Evolutionary conservation across 176 grass and related monocot genomes (phyloP), one percentile per base, ranked within the genome.

Genomic region (Panicum miliaceum): DNA sequence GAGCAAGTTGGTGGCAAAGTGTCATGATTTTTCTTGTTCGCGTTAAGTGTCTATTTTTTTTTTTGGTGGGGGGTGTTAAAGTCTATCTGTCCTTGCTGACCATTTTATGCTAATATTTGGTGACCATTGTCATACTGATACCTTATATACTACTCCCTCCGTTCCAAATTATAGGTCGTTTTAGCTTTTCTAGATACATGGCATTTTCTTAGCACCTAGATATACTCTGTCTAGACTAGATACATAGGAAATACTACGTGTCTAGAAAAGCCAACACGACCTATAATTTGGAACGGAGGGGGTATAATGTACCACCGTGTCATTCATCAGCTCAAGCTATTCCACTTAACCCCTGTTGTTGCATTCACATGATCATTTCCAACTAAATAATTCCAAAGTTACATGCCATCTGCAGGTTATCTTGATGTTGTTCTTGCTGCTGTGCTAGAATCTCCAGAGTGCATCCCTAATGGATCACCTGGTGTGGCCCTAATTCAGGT

Each of bases 401-500:
- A 61, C 22, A 76, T 50, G n/a, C 50, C 80, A 78, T 51, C 72
- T 93, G 82, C 88, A 98, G 96, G 96, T 92, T 95, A 95, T 84
- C 85, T 95, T 82, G 96, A 98, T 60, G 72, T 84, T 83, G 82
- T 88, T 63, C 64, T 98, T n/a, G 60, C 58, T 68, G 91, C 84
- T 64, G 79, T 95, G 83, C 84, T 92, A 82, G 93, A 89, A 77
- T 90, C 81, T 64, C 79, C 85, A 71, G 89, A 86, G 76, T 89
- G 51, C 58, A 79, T 73, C 35, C 64, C 84, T 88, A 75, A 95
- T 25, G 77, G 68, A 77, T 93, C 91, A 85, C 80, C 89, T 77
- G 83, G 84, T 76, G 61, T 80, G 82, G 96, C 87, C 35, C 77
- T 89, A 78, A 84, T 89, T 82, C 89, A 87, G 87, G 86, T 95